Conservation (phyloP, 768 basidiomycete genomes). For the Boletus edulis region DNA sequence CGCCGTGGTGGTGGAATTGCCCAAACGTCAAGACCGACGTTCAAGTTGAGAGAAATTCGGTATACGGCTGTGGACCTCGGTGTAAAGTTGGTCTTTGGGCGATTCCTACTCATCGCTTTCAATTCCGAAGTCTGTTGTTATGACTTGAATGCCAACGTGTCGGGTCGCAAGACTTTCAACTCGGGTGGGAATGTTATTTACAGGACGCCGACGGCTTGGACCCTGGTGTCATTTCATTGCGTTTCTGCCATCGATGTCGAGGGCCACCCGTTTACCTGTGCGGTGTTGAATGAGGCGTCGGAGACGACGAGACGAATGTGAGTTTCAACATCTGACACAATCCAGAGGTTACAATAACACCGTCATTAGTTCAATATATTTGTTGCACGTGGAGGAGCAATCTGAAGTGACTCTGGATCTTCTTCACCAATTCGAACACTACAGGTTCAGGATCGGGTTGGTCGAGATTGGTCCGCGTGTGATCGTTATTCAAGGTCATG, state of each 20-base stretch:
- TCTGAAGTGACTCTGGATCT: too few relatives aligned
- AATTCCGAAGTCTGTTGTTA: conserved; percentile 14
- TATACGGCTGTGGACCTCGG: not conserved
- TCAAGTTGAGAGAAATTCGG: conserved; percentile 3
- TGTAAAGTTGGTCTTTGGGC: conserved; percentile 12
- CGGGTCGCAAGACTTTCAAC: not conserved
- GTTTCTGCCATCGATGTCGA: conserved; percentile 12
- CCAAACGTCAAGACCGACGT: not conserved
- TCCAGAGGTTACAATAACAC: not conserved
- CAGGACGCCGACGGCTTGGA: not conserved
- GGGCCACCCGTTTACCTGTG: conserved; percentile 16
- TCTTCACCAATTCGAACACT: conserved; percentile 12
- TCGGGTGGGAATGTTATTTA: conserved; percentile 9
- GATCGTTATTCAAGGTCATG: too few relatives aligned
- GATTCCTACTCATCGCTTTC: conserved; percentile 14
- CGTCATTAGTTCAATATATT: conserved; percentile 5
- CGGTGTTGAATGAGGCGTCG: conserved; percentile 3
- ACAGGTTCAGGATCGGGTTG: not conserved
- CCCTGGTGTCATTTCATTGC: conserved; percentile 2
- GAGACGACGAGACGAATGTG: conserved; percentile 1
- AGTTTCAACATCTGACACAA: not conserved
- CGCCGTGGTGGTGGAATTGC: not conserved
- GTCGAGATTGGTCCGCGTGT: not conserved
- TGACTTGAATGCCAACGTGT: conserved; percentile 3
- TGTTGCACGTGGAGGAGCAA: too few relatives aligned